Evolutionary conservation across 2,329 filamentous ascomycete genomes (phyloP).

Genomic region (Cercospora sp.): DNA sequence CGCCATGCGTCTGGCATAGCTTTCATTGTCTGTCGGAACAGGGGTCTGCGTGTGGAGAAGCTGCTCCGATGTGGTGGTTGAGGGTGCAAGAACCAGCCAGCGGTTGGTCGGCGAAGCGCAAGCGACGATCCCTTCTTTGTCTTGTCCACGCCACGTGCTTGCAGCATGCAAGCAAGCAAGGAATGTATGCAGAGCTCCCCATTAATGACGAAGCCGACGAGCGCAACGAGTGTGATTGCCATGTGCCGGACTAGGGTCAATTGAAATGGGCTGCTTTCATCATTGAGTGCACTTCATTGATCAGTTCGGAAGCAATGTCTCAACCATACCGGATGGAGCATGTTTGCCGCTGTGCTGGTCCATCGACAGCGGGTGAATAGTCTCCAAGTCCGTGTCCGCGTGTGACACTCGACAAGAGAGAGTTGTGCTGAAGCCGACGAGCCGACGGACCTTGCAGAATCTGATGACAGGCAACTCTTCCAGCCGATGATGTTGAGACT

Average conservation of each 20-base stretch:
- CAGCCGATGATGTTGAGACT: not conserved
- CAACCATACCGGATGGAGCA: not conserved
- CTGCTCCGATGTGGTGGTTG: not conserved
- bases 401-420: not conserved
- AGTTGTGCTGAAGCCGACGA: not conserved
- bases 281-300: not conserved
- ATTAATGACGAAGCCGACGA: not conserved
- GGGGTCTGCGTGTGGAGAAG: not conserved
- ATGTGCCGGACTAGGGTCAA: not conserved
- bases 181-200: not conserved
- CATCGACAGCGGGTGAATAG: not conserved
- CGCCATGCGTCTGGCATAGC: constrained; percentile 7
- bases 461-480: not conserved
- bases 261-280: not conserved
- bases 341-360: not conserved
- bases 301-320: not conserved
- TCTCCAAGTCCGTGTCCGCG: not conserved
- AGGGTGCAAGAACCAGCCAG: not conserved
- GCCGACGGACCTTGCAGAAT: not conserved
- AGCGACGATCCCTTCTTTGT: constrained; percentile 4
- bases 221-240: not conserved
- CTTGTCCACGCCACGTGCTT: not conserved
- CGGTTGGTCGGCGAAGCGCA: constrained; percentile 3
- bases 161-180: not conserved
- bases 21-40: not conserved